Evolutionary conservation across 805 yeast species (phyloP), one percentile per base, ranked within the genome.

Genomic region (Priceomyces medius): DNA sequence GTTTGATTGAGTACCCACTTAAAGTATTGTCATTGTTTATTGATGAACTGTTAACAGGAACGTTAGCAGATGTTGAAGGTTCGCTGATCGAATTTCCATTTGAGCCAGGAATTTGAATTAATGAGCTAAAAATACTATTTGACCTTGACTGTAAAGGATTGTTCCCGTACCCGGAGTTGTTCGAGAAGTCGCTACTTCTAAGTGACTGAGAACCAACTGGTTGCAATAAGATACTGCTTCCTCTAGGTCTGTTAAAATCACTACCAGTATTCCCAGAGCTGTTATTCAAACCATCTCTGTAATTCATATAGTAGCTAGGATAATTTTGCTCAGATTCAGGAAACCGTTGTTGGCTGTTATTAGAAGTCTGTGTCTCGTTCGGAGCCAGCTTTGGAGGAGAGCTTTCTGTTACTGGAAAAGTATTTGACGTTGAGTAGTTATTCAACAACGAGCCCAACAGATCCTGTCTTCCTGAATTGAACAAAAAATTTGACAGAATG

Each of bases 101-200:
- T 1, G 72, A 64, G 3, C 58, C 58, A 3, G 74, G 74, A 12
- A 68, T 50, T 44, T 68, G 73, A 17, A 70, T 66, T 14, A 66
- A 50, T 14, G 68, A 58, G 40, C 65, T 63, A 51, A 68, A 68
- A 8, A 68, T 66, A 40, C 70, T 61, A 39, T 66, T 64, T 26
- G 72, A 64, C 18, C 73, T 42, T 36, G 64, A 58, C 51, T 53
- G 23, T 54, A 55, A 38, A 53, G 53, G 35, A 46, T 40, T 34
- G 34, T 42, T 38, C 32, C 42, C 54, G 29, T 42, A 46, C 17
- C 38, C 50, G 12, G 37, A 42, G 36, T 29, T 42, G 9, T 32
- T 34, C 41, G 34, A 41, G 20, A 10, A 35, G 17, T 35, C 38
- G 18, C 21, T 35, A 20, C 20, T 35, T 17, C 13, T 20, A 12